Percentiles rank a stretch among this genome's conserved stretches.
Conservation (phyloP, 805 yeast genomes). For the Kuraishia ogatae region DNA sequence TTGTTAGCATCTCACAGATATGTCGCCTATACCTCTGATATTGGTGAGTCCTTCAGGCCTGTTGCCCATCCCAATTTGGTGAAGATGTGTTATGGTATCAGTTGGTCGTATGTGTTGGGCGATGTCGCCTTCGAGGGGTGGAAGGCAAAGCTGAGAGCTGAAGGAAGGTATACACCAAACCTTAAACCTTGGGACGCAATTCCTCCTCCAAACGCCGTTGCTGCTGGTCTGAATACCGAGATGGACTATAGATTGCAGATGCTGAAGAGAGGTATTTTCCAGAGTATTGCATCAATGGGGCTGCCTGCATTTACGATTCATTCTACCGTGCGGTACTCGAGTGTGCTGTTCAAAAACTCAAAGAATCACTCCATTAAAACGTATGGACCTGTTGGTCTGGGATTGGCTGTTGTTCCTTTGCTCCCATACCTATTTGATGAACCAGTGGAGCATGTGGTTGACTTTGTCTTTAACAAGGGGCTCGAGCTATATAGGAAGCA, state of each 20-base stretch:
- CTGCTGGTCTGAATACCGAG: conserved; percentile 28
- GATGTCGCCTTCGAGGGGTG: conserved; percentile 71
- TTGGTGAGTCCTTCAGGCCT: conserved; percentile 82
- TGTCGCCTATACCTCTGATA: conserved; percentile 80
- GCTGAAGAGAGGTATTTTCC: conserved; percentile 70
- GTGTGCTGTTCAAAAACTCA: conserved; percentile 49
- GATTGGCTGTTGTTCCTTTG: conserved; percentile 68
- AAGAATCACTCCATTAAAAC: conserved; percentile 38
- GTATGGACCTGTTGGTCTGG: conserved; percentile 75
- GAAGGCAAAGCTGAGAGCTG: conserved; percentile 57
- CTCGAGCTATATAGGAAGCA: conserved; percentile 18
- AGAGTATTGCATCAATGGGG: conserved; percentile 78
- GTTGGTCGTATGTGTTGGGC: conserved; percentile 69
- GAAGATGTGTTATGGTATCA: conserved; percentile 55
- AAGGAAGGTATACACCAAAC: conserved; percentile 54
- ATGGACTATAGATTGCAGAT: conserved; percentile 62
- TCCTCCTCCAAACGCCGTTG: conserved; percentile 31
- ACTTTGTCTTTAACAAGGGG: conserved; percentile 48
- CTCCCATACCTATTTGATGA: conserved; percentile 75
- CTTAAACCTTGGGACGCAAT: conserved; percentile 58
- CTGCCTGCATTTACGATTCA: conserved; percentile 84
- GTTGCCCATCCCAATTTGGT: conserved; percentile 68
- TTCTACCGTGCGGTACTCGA: conserved; percentile 63
- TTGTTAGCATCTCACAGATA: conserved; percentile 68
- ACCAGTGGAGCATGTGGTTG: conserved; percentile 69